Percentiles rank a stretch among this genome's conserved stretches.
Conservation (phyloP, 768 basidiomycete genomes). For the Basidioascus undulatus region DNA sequence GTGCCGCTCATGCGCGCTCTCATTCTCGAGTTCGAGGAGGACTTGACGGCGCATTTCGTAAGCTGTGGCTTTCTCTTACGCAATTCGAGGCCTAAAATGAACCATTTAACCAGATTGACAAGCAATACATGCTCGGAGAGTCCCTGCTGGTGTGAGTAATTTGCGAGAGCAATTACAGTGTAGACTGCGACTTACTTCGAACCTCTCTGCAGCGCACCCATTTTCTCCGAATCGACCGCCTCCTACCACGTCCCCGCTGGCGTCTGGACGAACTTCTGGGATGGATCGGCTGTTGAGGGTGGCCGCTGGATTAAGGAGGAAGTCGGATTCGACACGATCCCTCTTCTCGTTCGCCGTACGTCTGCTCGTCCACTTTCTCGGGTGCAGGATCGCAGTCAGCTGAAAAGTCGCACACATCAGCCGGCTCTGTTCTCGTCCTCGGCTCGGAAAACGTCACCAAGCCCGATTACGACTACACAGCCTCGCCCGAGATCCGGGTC, state of each 20-base stretch:
- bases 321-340: conserved; percentile 38
- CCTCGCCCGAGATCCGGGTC: conserved; percentile 27
- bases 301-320: conserved; percentile 38
- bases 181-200: too few species aligned
- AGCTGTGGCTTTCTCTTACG: too few species aligned
- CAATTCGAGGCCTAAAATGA: too few species aligned
- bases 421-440: conserved; percentile 32
- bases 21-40: conserved; percentile 18
- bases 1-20: conserved; percentile 17
- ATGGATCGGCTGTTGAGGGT: conserved; percentile 28
- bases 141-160: conserved; percentile 18
- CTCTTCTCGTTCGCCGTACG: conserved; percentile 43
- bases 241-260: conserved; percentile 18
- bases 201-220: too few species aligned
- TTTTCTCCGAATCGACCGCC: too few species aligned
- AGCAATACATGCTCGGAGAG: conserved; percentile 19
- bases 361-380: too few species aligned
- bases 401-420: too few species aligned
- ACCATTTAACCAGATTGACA: conserved; percentile 17
- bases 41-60: conserved; percentile 15
- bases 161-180: too few species aligned
- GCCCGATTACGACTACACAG: conserved; percentile 37
- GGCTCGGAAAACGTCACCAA: conserved; percentile 28
- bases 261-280: conserved; percentile 14
- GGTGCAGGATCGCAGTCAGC: too few species aligned